Evolutionary conservation across 2,329 filamentous ascomycete genomes (phyloP).

Genomic region (Leptographium galeiforme): DNA sequence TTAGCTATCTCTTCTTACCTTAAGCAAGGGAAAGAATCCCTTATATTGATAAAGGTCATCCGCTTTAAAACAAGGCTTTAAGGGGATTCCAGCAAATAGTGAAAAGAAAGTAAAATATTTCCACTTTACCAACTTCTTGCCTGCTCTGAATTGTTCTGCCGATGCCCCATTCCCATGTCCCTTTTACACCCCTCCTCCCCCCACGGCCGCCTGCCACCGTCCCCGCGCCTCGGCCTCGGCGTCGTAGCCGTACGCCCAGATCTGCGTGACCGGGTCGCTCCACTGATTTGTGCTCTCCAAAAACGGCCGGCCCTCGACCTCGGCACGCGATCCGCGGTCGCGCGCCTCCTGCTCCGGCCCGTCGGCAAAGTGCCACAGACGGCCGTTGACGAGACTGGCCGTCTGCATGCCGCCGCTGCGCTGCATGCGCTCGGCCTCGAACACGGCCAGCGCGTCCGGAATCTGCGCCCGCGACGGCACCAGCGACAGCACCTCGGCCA

Average conservation of each 20-base stretch:
- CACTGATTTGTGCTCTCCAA: slow-evolving; percentile 31
- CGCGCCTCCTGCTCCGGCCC: slow-evolving; percentile 26
- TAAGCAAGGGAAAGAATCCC: no score
- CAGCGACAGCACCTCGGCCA: slow-evolving; percentile 23
- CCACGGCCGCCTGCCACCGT: background rate
- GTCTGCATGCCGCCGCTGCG: slow-evolving; percentile 26
- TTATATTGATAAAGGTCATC: no score
- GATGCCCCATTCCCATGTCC: no score
- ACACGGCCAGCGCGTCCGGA: slow-evolving; percentile 19
- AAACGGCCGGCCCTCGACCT: slow-evolving; percentile 24
- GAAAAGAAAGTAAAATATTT: no score
- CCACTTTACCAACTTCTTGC: no score
- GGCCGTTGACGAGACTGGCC: slow-evolving; percentile 30
- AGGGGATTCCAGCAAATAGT: no score
- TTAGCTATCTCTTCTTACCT: no score
- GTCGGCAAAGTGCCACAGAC: slow-evolving; percentile 32
- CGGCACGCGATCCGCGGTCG: slow-evolving; percentile 26
- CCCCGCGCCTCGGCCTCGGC: slow-evolving; percentile 16
- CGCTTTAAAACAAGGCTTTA: no score
- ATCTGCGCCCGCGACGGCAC: slow-evolving; percentile 17
- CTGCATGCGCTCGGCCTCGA: slow-evolving; percentile 21
- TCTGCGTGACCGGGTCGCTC: slow-evolving; percentile 30
- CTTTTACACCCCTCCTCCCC: background rate
- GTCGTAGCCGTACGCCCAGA: slow-evolving; percentile 36
- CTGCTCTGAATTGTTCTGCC: no score